Conservation (phyloP, 495 filamentous ascomycete species). For the Penicillium alfredii region DNA sequence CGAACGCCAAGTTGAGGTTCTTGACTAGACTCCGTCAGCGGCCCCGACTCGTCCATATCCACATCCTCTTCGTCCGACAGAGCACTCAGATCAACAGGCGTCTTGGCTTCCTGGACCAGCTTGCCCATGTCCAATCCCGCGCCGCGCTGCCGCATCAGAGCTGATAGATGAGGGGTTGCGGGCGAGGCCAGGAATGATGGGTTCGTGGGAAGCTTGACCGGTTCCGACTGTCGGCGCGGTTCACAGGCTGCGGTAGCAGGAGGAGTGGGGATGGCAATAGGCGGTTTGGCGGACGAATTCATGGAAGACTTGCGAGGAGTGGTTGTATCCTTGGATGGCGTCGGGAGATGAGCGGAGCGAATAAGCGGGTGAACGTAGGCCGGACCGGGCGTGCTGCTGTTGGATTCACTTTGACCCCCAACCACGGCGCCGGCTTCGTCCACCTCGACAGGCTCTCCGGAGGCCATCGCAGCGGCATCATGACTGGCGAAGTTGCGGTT, state of each 20-base stretch:
- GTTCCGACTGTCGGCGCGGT: constrained; percentile 9
- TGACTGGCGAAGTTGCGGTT: constrained; percentile 87
- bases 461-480: constrained; percentile 85
- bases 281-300: constrained; percentile 12
- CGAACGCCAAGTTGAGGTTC: constrained; percentile 15
- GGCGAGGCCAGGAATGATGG: constrained; percentile 47
- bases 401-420: constrained; percentile 46
- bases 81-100: constrained; percentile 28
- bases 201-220: constrained; percentile 12
- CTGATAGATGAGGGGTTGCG: constrained; percentile 70
- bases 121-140: constrained; percentile 57
- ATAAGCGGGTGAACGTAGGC: constrained; percentile 67
- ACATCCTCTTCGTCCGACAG: constrained; percentile 46
- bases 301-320: constrained; percentile 19
- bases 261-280: constrained; percentile 33
- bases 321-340: constrained; percentile 43
- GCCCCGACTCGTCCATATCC: constrained; percentile 41
- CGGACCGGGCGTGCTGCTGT: constrained; percentile 26
- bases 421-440: constrained; percentile 54
- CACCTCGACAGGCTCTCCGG: constrained; percentile 73
- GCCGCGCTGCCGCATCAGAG: constrained; percentile 59
- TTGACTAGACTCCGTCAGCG: constrained; percentile 44
- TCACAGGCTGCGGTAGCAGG: constrained; percentile 14
- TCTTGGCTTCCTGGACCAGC: constrained; percentile 31
- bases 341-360: constrained; percentile 52